Percentiles rank a stretch among this genome's conserved stretches.
These are phyloP conservation scores for Nemania diffusa DNA, from an alignment of 2,329 filamentous ascomycete species.

Conservation along the genomic window DNA sequence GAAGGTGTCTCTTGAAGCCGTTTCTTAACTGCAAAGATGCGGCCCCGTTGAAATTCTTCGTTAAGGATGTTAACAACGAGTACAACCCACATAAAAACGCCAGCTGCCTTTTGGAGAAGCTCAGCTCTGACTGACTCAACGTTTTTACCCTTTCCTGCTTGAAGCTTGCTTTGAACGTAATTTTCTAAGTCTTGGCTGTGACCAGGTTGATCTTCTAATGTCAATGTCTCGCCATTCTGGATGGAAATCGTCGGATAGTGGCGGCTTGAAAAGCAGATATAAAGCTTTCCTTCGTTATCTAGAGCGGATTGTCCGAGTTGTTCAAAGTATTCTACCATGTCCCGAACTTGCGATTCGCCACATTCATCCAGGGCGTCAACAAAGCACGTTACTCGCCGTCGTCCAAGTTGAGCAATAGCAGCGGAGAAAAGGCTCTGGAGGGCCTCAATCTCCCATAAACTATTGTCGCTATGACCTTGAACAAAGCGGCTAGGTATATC, in stretches of 20 bases:
- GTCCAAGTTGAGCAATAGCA: constrained; percentile 33
- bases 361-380: constrained; percentile 60
- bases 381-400: constrained; percentile 33
- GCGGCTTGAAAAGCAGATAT: constrained; percentile 57
- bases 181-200: constrained; percentile 28
- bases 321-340: constrained; percentile 58
- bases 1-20: constrained; percentile 24
- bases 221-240: constrained; percentile 20
- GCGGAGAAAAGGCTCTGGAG: constrained; percentile 25
- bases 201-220: constrained; percentile 29
- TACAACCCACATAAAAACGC: constrained; percentile 35
- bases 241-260: constrained; percentile 50
- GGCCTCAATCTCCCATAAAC: constrained; percentile 10
- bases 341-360: constrained; percentile 53
- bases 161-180: constrained; percentile 29
- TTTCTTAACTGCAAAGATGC: constrained; percentile 24
- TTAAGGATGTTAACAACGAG: constrained; percentile 33
- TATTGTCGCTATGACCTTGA: background rate
- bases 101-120: constrained; percentile 31
- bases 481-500: background rate
- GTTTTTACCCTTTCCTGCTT: constrained; percentile 23
- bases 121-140: constrained; percentile 7
- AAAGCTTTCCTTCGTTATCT: constrained; percentile 39
- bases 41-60: constrained; percentile 28
- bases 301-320: constrained; percentile 48